Base-by-base conservation (phyloP, 306 rosid genomes). In the Dryas octopetala region DNA sequence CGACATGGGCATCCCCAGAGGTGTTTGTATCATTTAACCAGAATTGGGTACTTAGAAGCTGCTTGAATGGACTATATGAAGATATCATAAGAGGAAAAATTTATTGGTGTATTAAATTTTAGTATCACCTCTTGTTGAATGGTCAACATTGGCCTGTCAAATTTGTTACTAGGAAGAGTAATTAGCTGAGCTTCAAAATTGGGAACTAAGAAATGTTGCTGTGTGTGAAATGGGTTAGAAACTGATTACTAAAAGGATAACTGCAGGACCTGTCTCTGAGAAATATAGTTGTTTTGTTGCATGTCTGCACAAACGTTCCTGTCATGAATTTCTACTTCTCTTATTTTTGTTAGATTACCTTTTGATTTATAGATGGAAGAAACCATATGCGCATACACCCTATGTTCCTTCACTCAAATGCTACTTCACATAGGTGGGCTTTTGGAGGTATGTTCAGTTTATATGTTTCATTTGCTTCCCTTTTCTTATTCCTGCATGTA, bases 361-460 rank as follows among this genome's bases (percentile, higher is more conserved):
- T 32, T 66, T 73, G 49, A 58, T 5, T 79, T 75, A 81, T 88
- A 95, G 98, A 85, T 85, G 85, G 80, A 4, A 86, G 86, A 72
- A 89, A 85, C 79, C 86, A 89, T 82, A 83, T 95, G 65, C 91
- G 84, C 38, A 88, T 91, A 73, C 93, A 94, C 71, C 98, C 98
- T 9, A 79, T 79, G 91, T 94, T 94, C 83, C 95, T 94, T 78
- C 98, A 94, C 83, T 94, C 98, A 32, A 94, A 94, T 90, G 98
- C 98, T 70, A 94, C 98, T 70, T 94, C 98, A 5, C 98, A 94
- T 76, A 94, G 90, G 80, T 94, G 98, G 98, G 89, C 88, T 53
- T 94, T 91, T 88, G 98, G 98, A 49, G 98, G 98, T 94, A 88
- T 77, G 89, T 74, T 74, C 61, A 71, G 62, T 11, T 28, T 53